Percentiles rank a stretch among this genome's conserved stretches.
phyloP scores from a whole-genome alignment of 371 early-diverging fungal species.

The Mucor irregularis region DNA sequence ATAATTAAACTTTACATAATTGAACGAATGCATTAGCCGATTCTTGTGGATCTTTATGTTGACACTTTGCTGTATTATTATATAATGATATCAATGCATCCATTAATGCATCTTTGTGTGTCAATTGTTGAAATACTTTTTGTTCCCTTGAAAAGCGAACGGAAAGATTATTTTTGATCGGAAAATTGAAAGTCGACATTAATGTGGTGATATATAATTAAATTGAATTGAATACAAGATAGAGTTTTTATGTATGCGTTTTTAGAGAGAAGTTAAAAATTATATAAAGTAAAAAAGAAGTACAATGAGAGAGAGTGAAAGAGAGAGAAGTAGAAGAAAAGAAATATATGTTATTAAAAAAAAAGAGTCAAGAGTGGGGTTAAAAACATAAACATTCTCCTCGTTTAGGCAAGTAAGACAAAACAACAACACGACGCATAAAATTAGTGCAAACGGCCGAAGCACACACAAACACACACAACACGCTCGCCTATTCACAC shows the following conservation, averaged over 20 bases:
- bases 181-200: constrained; percentile 4
- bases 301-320: background rate
- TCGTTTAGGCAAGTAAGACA: constrained; percentile 20
- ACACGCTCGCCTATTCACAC: too few relatives aligned
- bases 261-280: too few relatives aligned
- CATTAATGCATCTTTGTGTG: constrained; percentile 19
- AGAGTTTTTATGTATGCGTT: too few relatives aligned
- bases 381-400: constrained; percentile 19
- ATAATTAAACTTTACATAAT: constrained; percentile 6
- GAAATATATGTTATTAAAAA: background rate
- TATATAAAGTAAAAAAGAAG: background rate
- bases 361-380: background rate
- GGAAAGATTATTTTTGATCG: constrained; percentile 10
- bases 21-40: constrained; percentile 15
- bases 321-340: constrained; percentile 4
- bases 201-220: too few relatives aligned
- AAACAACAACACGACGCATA: constrained; percentile 1
- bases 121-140: constrained; percentile 13
- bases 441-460: too few relatives aligned
- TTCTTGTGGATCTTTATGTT: constrained; percentile 12
- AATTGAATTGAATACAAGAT: too few relatives aligned
- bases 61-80: constrained; percentile 6
- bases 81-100: constrained; percentile 25
- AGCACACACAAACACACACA: too few relatives aligned
- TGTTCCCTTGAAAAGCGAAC: constrained; percentile 9